Base-by-base conservation (phyloP, 1,284 basidiomycete genomes). In the Grifola frondosa region DNA sequence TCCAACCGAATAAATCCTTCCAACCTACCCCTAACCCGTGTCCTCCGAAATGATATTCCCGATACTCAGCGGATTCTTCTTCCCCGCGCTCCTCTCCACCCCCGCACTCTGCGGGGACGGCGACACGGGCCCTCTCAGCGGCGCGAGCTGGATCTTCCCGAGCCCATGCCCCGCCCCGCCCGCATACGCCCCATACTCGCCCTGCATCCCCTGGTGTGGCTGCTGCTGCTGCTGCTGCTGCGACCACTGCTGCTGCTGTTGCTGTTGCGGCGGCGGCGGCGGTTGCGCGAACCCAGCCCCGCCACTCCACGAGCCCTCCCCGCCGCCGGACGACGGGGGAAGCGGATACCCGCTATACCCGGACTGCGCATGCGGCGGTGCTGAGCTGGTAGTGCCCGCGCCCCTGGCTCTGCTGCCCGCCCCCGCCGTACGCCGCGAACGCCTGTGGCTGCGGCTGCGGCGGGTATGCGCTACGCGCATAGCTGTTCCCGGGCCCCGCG, bases 31-130 rank as follows among this genome's bases (percentile, higher is more conserved):
- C 34, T 26, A 56, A 22, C 40, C 40, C 26, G 53, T 51, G 31
- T 77, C 73, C 38, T 76, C 79, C 35, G 79, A 77, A 47, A 86
- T 81, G 50, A 88, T 87, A 56, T 77, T 85, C 51, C 82, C 80
- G 50, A 88, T 87, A 54, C 80, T 84, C 69, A 87, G 58, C 51
- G 76, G 77, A 52, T 84, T 86, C 65, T 59, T 46, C 54, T 22
- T 37, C 57, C 45, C 53, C 42, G 39, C 42, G 54, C 31, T 38
- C 52, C 32, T 30, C 59, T 51, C 33, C 54, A 59, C 17, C 53
- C 61, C 33, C 57, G 58, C 34, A 55, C 59, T 36, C 42, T 52
- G 52, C 36, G 62, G 58, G 16, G 56, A 44, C 40, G 49, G 39
- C n/a, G 33, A 39, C 22, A 39, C 43, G 42, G 30, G 40, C 16